Conservation (phyloP, 208 protist genomes). For the Crithidia sp. region DNA sequence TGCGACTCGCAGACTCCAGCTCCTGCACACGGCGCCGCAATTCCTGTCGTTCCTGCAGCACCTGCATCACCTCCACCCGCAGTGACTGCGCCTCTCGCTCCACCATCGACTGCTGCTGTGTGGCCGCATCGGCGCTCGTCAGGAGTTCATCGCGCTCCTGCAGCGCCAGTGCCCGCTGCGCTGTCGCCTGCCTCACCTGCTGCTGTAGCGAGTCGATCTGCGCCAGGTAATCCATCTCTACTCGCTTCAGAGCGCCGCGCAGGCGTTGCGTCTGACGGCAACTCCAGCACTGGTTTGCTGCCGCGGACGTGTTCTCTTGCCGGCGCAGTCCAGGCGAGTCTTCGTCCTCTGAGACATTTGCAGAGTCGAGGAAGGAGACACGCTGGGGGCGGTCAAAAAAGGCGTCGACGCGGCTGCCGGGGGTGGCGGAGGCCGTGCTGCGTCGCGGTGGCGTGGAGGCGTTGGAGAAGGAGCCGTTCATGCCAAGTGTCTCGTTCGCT, state of each 20-base stretch:
- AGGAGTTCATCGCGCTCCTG: constrained; percentile 35
- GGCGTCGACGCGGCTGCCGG: constrained; percentile 25
- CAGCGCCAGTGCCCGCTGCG: constrained; percentile 22
- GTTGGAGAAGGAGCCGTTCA: constrained; percentile 8
- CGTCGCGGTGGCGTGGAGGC: constrained; percentile 29
- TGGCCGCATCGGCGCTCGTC: constrained; percentile 6
- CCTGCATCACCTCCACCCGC: constrained; percentile 23
- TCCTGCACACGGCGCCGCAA: constrained; percentile 23
- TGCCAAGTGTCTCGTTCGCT: not conserved
- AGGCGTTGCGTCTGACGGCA: constrained; percentile 28
- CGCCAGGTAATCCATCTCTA: constrained; percentile 25
- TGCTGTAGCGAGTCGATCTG: constrained; percentile 26
- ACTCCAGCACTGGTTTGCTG: constrained; percentile 9
- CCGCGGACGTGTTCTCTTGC: not conserved
- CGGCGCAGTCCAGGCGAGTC: not conserved
- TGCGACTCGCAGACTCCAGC: not conserved
- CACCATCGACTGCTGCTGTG: constrained; percentile 8
- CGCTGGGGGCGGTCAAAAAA: constrained; percentile 14
- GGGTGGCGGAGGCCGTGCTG: not conserved
- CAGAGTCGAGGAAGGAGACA: constrained; percentile 6
- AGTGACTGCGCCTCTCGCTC: constrained; percentile 28
- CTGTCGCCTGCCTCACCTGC: constrained; percentile 19
- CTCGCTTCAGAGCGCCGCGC: constrained; percentile 23
- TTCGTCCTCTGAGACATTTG: not conserved
- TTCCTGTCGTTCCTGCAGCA: constrained; percentile 14